Evolutionary conservation across 169 alveolate genomes (phyloP).

Genomic region (Condylostoma magnum): DNA sequence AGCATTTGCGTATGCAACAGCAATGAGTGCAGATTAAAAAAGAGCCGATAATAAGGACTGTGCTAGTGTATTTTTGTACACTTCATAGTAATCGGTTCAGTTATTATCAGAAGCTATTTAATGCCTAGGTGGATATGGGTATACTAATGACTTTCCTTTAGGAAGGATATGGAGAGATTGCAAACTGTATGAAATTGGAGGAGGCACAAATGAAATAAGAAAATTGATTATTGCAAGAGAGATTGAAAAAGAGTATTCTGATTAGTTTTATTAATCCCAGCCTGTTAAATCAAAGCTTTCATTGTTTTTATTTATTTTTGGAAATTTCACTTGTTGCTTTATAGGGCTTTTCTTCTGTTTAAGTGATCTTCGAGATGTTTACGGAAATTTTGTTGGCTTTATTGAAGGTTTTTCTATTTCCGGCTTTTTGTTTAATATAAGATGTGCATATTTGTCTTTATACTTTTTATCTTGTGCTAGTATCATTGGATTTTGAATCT

Average conservation of each 20-base stretch:
- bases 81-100: conserved; percentile 58
- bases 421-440: too few relatives aligned
- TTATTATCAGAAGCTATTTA: conserved; percentile 73
- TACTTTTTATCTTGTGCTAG: too few relatives aligned
- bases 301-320: too few relatives aligned
- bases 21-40: conserved; percentile 57
- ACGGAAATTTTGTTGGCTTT: too few relatives aligned
- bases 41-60: conserved; percentile 59
- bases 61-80: conserved; percentile 68
- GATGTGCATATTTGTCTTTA: too few relatives aligned
- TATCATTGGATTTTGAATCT: too few relatives aligned
- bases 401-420: too few relatives aligned
- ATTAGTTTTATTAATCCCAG: too few relatives aligned
- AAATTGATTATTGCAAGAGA: conserved; percentile 82
- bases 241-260: conserved; percentile 26
- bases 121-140: conserved; percentile 82
- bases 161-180: conserved; percentile 82
- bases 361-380: too few relatives aligned
- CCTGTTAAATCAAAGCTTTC: too few relatives aligned
- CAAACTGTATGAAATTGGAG: conserved; percentile 87
- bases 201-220: conserved; percentile 85
- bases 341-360: too few relatives aligned
- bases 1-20: conserved; percentile 58
- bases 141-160: conserved; percentile 71
- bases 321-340: too few relatives aligned